Percentiles rank a stretch among this genome's conserved stretches.
phyloP scores from a whole-genome alignment of 1,139 yeast species.

The Pichia inconspicua region DNA sequence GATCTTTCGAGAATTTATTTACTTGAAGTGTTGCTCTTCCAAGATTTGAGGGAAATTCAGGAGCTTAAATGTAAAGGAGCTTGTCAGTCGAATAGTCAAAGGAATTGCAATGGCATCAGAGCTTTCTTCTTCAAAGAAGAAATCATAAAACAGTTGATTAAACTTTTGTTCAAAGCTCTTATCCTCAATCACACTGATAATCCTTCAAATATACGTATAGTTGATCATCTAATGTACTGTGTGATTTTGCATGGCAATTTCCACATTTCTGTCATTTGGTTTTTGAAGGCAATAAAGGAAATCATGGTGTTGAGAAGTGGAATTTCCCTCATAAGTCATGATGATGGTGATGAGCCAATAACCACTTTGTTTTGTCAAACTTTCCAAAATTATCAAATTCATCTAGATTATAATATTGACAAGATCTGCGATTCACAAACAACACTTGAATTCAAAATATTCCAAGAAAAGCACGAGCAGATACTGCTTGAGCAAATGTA shows the following conservation, averaged over 20 bases:
- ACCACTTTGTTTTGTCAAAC: not conserved
- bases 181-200: constrained; percentile 32
- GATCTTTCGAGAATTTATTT: not conserved
- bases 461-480: not conserved
- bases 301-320: constrained; percentile 19
- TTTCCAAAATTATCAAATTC: not conserved
- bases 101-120: not conserved
- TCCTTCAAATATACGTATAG: constrained; percentile 27
- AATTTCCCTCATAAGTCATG: constrained; percentile 18
- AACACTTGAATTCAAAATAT: not conserved
- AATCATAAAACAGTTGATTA: not conserved
- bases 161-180: not conserved
- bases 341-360: constrained; percentile 14
- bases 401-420: constrained; percentile 2
- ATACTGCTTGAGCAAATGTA: not conserved
- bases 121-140: not conserved
- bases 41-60: not conserved
- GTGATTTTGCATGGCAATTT: constrained; percentile 38
- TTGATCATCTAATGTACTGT: constrained; percentile 35
- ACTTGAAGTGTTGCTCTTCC: not conserved
- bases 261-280: constrained; percentile 37
- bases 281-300: constrained; percentile 31
- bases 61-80: not conserved
- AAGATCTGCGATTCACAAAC: constrained; percentile 5
- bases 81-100: constrained; percentile 5